Base-by-base conservation (phyloP, 2,329 filamentous ascomycete species). In the Plenodomus lindquistii region DNA sequence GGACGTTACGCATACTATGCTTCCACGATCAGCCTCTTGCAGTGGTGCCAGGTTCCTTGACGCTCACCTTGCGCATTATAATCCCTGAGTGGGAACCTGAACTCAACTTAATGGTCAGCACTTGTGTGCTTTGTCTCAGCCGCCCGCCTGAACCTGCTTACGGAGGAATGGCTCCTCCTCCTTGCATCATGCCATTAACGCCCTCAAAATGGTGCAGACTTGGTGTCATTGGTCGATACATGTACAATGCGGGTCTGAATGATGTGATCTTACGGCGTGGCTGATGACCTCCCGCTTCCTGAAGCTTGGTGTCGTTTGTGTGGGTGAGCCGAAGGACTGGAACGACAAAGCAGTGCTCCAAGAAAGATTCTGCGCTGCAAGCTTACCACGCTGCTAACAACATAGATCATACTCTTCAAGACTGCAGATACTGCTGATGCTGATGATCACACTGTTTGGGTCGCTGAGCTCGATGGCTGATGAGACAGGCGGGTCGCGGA, bases 221-320 rank as follows among this genome's bases (percentile, higher is more conserved):
- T 7, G 9, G 10, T 7, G 27, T 15, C 27, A 31, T 31, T 31
- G 27, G 27, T 7, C 6, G 27, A 8, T 15, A 13, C 11, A 31
- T 15, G 11, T 31, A 13, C 15, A 31, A 31, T 8, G 27, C 27
- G 11, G 27, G 10, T 13, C 27, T 11, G 11, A 8, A 34, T 43
- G 24, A 36, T 19, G 17, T 17, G 16, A 34, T 19, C 16, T 27
- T 37, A 15, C 20, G 21, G 34, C 20, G 41, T 43, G 34, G 41
- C 41, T 29, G 36, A 20, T 37, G 37, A 34, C 41, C 41, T 37
- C 41, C 41, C 31, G 41, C 34, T 4, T 37, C n/a, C 16, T 43
- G 41, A 37, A 42, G 40, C 40, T 42, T 42, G 40, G 36, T 37
- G 27, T 11, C 29, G 17, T n/a, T 27, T n/a, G 6, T 31, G 27